Evolutionary conservation across 371 early-diverging fungal genomes (phyloP).

Genomic region (Mortierella sp.): DNA sequence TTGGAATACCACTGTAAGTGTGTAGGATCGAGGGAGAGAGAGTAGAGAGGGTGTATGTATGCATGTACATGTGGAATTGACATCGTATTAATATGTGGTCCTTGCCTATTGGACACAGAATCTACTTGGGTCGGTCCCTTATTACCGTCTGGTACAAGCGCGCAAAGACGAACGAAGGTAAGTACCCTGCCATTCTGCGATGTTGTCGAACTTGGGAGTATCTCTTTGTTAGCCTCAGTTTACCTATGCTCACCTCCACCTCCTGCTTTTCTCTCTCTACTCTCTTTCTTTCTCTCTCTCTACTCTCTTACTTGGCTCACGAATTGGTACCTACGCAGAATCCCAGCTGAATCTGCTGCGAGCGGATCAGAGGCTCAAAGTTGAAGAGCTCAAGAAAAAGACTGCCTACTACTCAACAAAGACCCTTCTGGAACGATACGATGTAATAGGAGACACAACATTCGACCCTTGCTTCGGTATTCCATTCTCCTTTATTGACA

Average conservation of each 20-base stretch:
- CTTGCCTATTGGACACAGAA: slow-evolving; percentile 39
- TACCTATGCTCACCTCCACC: neutral
- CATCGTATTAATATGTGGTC: neutral
- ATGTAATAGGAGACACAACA: slow-evolving; percentile 52
- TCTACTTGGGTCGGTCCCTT: slow-evolving; percentile 62
- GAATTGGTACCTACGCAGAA: slow-evolving; percentile 13
- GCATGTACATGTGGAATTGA: slow-evolving; percentile 22
- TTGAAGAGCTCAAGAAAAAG: slow-evolving; percentile 78
- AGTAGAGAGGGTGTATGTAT: slow-evolving; percentile 4
- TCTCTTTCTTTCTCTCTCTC: neutral
- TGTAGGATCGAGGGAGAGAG: neutral
- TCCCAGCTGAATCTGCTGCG: slow-evolving; percentile 36
- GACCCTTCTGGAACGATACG: slow-evolving; percentile 91
- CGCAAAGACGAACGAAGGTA: slow-evolving; percentile 69
- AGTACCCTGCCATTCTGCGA: neutral
- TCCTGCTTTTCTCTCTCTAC: slow-evolving; percentile 7
- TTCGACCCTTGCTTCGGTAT: neutral
- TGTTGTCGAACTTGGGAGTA: neutral
- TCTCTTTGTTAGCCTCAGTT: slow-evolving; percentile 1
- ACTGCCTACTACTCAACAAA: slow-evolving; percentile 84
- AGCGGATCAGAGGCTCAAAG: slow-evolving; percentile 57
- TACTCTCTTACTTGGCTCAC: too few species aligned
- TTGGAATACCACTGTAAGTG: slow-evolving; percentile 68
- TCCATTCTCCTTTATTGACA: neutral
- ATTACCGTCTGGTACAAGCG: slow-evolving; percentile 68